Evolutionary conservation across 371 early-diverging fungal genomes (phyloP).

Genomic region (Apophysomyces sp.): DNA sequence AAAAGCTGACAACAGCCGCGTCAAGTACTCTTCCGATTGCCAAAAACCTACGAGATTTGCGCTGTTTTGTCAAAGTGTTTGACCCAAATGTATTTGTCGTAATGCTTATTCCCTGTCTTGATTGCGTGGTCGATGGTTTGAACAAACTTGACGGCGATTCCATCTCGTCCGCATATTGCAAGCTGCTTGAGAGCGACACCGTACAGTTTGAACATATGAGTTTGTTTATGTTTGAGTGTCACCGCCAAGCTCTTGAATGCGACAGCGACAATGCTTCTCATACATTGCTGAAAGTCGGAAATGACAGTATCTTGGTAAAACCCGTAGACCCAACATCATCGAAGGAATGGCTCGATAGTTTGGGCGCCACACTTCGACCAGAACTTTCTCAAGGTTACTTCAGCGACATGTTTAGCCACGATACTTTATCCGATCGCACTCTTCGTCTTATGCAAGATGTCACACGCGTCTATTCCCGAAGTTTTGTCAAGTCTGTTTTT

Average conservation of each 20-base stretch:
- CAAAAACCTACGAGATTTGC: constrained; percentile 40
- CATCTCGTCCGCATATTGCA: not conserved
- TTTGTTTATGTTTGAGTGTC: constrained; percentile 55
- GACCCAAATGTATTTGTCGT: constrained; percentile 59
- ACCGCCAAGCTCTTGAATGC: constrained; percentile 29
- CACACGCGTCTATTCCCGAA: constrained; percentile 49
- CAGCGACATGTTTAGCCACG: not conserved
- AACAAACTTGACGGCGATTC: constrained; percentile 5
- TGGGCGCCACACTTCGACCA: constrained; percentile 23
- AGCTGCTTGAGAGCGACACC: not conserved
- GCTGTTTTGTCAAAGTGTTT: constrained; percentile 70
- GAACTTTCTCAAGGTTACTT: constrained; percentile 16
- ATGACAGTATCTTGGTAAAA: constrained; percentile 9
- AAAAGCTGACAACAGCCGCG: constrained; percentile 14
- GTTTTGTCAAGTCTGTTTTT: constrained; percentile 66
- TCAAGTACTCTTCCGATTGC: constrained; percentile 26
- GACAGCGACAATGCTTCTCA: not conserved
- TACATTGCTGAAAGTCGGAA: not conserved
- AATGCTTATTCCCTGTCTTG: constrained; percentile 58
- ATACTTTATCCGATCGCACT: constrained; percentile 20
- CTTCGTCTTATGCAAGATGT: constrained; percentile 37
- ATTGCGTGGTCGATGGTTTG: constrained; percentile 41
- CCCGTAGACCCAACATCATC: constrained; percentile 11
- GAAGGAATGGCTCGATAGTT: constrained; percentile 19
- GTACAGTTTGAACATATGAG: constrained; percentile 14